Base-by-base conservation (phyloP, 257 asterid genomes). In the Verbascum thapsus region DNA sequence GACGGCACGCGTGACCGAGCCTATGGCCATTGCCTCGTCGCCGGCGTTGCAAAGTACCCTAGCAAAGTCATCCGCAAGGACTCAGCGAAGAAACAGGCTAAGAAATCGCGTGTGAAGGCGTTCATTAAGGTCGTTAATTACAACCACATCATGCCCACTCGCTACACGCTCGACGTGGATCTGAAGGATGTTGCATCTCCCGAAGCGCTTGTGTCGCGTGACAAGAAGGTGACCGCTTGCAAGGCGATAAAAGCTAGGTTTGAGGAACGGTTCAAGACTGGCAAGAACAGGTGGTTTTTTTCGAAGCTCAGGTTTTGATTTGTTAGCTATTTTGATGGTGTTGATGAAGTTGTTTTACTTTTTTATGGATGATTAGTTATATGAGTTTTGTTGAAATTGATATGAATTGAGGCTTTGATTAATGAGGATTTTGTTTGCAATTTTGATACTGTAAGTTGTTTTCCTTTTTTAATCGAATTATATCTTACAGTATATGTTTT, bases 101-200 rank as follows among this genome's bases (percentile, higher is more conserved):
- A 74, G 73, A 74, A 74, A 19, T 74, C 80, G n/a, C 72, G 80
- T 45, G 76, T 74, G 19, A 74, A 74, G 73, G 76, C 73, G 19
- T 74, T 74, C 45, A 35, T 74, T 52, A 74, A 74, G 73, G 38
- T 74, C 62, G 76, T 74, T 39, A 75, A 75, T 52, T 70, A 75
- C 68, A 70, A 52, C 56, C 80, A 75, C 70, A 75, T 75, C 37
- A 75, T 70, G 80, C 80, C 80, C 35, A 75, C 80, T 15, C 69
- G 76, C 16, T 75, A 75, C 70, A 70, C 76, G 76, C 80, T 75
- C 40, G 80, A 75, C 52, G 80, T 75, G 30, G 80, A 75, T 55
- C 73, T 75, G 3, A 70, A 66, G 66, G 80, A 75, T 15, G 19
- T 70, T 11, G 76, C 60, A 8, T 5, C 61, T 6, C 22, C 70